Base-by-base conservation (phyloP, 495 filamentous ascomycete species). In the Aspergillus hancockii region DNA sequence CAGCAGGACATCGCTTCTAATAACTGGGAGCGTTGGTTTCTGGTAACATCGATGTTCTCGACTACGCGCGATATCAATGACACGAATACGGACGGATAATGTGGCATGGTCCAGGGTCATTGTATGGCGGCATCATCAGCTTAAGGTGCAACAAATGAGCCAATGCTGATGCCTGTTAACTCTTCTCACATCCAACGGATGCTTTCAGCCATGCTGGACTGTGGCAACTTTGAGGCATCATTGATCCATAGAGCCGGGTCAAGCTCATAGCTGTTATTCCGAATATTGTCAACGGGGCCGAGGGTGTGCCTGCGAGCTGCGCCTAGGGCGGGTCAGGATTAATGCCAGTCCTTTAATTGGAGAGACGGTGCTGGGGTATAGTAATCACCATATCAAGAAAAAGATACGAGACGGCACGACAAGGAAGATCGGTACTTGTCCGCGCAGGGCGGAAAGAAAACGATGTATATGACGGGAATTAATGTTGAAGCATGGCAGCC, bases 401-500 rank as follows among this genome's bases (percentile, higher is more conserved):
- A 57, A 36, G 12, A n/a, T n/a, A n/a, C n/a, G 38, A 54, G 32
- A 58, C 41, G 18, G 53, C 25, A 28, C 46, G 36, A 51, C 46
- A 55, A 45, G 1, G 41, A 16, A 38, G 49, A 52, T 23, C 32
- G 19, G 16, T 8, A 18, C 16, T 25, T 18, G 41, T 13, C 18
- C 49, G 14, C 28, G 19, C 49, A 21, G 22, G 43, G 25, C n/a
- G 52, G 12, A 40, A 19, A 19, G 36, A 21, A 28, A 18, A n/a
- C 0, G 43, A 23, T 46, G 57, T 49, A 36, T 51, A 50, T 60
- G 55, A 47, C 53, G 60, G 60, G 56, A 63, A 60, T 58, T 58
- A 67, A 62, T 47, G 61, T n/a, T 55, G 49, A 60, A 52, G 64
- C 67, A 70, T 70, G 67, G 67, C 67, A 63, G 67, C 67, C 67